Percentiles rank a stretch among this genome's conserved stretches.
Evolutionary conservation across 169 alveolate genomes (phyloP).

Genomic region (Plasmodium cynomolgi): DNA sequence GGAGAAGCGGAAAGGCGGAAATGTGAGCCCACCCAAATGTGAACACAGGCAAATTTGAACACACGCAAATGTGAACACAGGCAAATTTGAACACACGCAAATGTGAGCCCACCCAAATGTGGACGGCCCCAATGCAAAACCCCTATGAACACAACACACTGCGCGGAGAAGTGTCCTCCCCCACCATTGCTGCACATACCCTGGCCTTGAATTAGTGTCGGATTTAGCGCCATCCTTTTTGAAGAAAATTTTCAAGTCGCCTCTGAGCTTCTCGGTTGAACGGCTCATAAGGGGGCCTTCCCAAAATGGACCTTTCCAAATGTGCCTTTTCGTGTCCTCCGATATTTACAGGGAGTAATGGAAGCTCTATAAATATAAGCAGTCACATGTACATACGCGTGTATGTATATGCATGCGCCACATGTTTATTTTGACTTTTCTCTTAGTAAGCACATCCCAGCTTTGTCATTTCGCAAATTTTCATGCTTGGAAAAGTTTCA

Average conservation of each 20-base stretch:
- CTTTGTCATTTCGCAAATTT: background rate
- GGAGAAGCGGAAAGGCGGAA: background rate
- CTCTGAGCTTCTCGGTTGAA: background rate
- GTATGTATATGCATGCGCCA: conserved; percentile 12
- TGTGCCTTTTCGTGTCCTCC: background rate
- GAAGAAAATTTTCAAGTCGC: background rate
- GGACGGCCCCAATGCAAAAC: background rate
- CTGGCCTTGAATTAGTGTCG: conserved; percentile 54
- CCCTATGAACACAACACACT: background rate
- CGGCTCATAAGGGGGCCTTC: background rate
- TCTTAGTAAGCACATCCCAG: background rate
- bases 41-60: no score
- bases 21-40: no score
- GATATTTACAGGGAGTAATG: background rate
- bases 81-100: no score
- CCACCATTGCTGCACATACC: conserved; percentile 5
- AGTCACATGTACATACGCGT: background rate
- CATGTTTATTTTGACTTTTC: background rate
- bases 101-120: no score
- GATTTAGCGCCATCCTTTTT: conserved; percentile 59
- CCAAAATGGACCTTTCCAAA: background rate
- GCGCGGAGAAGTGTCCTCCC: background rate
- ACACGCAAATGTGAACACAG: no score
- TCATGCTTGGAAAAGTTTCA: background rate
- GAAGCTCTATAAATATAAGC: background rate